These are phyloP conservation scores for Cryptosporidium meleagridis DNA, from an alignment of 169 alveolate species.

Conservation along the genomic window DNA sequence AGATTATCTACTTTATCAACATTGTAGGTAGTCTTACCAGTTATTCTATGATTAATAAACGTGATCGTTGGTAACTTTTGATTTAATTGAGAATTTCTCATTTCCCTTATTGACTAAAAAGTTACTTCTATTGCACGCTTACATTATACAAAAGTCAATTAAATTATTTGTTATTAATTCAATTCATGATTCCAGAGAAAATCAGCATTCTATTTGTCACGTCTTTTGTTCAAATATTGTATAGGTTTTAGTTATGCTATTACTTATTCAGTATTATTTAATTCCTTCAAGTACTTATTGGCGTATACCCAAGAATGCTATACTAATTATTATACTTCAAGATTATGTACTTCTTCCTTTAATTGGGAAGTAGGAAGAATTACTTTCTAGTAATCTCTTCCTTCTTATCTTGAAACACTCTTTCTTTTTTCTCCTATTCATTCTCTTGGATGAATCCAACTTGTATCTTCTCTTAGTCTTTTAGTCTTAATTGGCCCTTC, in stretches of 20 bases:
- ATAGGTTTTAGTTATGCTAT: constrained; percentile 50
- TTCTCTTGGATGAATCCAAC: constrained; percentile 17
- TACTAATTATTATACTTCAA: background rate
- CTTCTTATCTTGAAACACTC: background rate
- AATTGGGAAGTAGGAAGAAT: background rate
- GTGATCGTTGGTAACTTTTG: constrained; percentile 68
- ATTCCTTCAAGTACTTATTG: background rate
- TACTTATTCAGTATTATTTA: background rate
- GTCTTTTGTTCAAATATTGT: constrained; percentile 24
- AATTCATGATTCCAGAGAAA: too few species aligned
- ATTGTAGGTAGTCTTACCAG: background rate
- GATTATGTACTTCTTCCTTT: background rate
- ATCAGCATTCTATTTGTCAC: constrained; percentile 71
- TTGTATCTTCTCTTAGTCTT: constrained; percentile 21
- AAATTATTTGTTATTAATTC: too few species aligned
- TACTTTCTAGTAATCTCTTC: background rate
- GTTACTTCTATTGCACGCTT: constrained; percentile 71
- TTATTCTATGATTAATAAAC: background rate
- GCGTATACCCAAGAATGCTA: constrained; percentile 76
- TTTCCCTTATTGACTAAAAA: background rate
- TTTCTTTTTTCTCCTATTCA: background rate
- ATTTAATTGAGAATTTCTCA: background rate
- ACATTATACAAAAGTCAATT: background rate
- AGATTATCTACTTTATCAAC: background rate
- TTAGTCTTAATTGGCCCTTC: background rate